Base-by-base conservation (phyloP, 2,329 filamentous ascomycete genomes). In the Microdochium trichocladiopsis region DNA sequence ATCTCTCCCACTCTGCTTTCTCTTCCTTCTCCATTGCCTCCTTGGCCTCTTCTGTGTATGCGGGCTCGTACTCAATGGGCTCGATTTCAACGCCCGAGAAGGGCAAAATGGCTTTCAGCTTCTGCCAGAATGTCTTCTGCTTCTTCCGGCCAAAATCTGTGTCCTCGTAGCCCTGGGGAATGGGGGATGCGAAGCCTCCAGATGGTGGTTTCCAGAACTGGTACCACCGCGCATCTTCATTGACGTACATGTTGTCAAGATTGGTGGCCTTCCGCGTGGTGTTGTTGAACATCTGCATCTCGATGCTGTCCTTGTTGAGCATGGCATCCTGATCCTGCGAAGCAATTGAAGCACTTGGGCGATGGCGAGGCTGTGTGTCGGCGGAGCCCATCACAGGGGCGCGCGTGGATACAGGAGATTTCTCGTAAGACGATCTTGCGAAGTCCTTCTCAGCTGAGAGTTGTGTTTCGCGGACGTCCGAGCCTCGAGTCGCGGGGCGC, bases 1-100 rank as follows among this genome's bases (percentile, higher is more conserved):
- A 96, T 55, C 85, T 87, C 61, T 85, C 83, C 94, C 94, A 99
- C 47, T 82, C 71, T 1, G 88, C 84, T 49, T 83, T 78, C 9
- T 78, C 79, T 45, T 85, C 80, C 11, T 82, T 76, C 25, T 86
- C 79, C 33, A 79, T 72, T 57, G 74, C 70, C 18, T 71, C 66
- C 12, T 71, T 61, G 52, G 79, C 82, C 1, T 86, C 78, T 31
- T 80, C 67, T 55, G 88, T 82, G 62, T 80, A 83, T 0, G 87
- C 82, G 2, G 73, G 54, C 0, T 82, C 79, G 60, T 95, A 95
- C 8, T 80, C 72, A 5, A 73, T 28, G 0, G 67, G 60, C 10
- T 66, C 64, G 60, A 79, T 63, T 61, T 74, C 66, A 37, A 72
- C 56, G 51, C 76, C 69, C 58, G 74, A 55, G 48, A 83, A 82